Evolutionary conservation across 768 basidiomycete genomes (phyloP).

Genomic region (Podaxis sp.): DNA sequence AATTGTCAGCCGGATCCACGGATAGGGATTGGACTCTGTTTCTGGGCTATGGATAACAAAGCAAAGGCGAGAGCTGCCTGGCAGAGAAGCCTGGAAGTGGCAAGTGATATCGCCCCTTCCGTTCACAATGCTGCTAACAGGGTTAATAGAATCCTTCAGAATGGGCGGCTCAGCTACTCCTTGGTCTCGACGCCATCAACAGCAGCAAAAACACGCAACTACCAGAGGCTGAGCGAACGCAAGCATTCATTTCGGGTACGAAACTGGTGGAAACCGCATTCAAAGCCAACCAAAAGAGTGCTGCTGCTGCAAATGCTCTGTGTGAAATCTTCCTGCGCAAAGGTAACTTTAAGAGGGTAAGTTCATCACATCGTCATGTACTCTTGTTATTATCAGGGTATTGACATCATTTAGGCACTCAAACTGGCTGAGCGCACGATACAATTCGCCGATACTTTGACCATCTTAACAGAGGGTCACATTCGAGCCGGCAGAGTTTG

Average conservation of each 20-base stretch:
- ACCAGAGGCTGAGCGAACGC: slow-evolving; percentile 59
- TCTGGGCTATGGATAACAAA: slow-evolving; percentile 87
- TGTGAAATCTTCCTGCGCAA: slow-evolving; percentile 79
- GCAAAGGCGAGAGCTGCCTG: slow-evolving; percentile 84
- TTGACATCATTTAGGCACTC: slow-evolving; percentile 51
- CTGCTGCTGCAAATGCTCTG: slow-evolving; percentile 80
- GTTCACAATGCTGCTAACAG: slow-evolving; percentile 12
- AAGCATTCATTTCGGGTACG: slow-evolving; percentile 62
- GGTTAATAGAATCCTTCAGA: slow-evolving; percentile 64
- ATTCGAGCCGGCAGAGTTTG: slow-evolving; percentile 78
- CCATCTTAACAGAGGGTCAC: slow-evolving; percentile 84
- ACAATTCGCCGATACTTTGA: slow-evolving; percentile 88
- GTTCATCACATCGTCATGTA: slow-evolving; percentile 17
- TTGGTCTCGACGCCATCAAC: slow-evolving; percentile 87
- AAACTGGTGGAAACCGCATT: slow-evolving; percentile 77
- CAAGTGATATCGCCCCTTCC: slow-evolving; percentile 31
- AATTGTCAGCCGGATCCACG: slow-evolving; percentile 87
- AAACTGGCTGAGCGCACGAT: slow-evolving; percentile 94
- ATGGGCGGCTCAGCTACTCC: slow-evolving; percentile 77
- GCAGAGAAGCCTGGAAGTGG: slow-evolving; percentile 85
- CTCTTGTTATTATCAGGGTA: slow-evolving; percentile 5
- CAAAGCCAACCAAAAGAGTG: slow-evolving; percentile 73
- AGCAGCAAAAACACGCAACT: slow-evolving; percentile 71
- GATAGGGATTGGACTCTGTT: slow-evolving; percentile 91
- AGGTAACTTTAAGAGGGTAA: slow-evolving; percentile 58